Evolutionary conservation across 768 basidiomycete genomes (phyloP).

Genomic region (Xanthoconium purpureum): DNA sequence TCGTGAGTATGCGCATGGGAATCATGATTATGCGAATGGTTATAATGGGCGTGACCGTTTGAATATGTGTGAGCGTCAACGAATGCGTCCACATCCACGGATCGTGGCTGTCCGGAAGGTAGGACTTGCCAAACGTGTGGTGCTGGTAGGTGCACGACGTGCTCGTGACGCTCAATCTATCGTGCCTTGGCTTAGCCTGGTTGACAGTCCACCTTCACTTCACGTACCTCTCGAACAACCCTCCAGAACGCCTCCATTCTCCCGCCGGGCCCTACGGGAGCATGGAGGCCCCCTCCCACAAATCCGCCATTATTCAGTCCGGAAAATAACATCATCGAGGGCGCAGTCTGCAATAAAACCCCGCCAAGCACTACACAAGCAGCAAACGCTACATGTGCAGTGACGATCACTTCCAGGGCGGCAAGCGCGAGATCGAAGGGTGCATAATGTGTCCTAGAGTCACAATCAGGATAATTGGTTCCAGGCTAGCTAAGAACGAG

Average conservation of each 20-base stretch:
- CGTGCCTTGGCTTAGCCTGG: neutral
- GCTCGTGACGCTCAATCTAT: conserved; percentile 80
- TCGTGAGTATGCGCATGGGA: neutral
- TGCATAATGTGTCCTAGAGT: conserved; percentile 51
- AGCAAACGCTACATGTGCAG: conserved; percentile 81
- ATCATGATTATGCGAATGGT: conserved; percentile 4
- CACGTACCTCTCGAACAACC: conserved; percentile 74
- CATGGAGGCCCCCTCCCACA: neutral
- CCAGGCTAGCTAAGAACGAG: neutral
- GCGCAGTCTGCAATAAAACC: conserved; percentile 87
- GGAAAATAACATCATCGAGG: conserved; percentile 35
- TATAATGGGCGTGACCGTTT: conserved; percentile 12
- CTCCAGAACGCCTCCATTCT: conserved; percentile 82
- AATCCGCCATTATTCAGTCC: conserved; percentile 14
- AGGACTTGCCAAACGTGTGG: conserved; percentile 89
- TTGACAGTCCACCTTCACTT: neutral
- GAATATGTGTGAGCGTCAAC: neutral
- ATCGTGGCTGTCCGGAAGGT: conserved; percentile 35
- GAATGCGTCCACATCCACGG: neutral
- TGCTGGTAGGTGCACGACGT: conserved; percentile 77
- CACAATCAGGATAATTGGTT: neutral
- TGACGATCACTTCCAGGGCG: conserved; percentile 67
- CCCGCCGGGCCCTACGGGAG: conserved; percentile 36
- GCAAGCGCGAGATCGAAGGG: conserved; percentile 86
- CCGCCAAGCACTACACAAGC: conserved; percentile 82